Evolutionary conservation across 2,329 filamentous ascomycete species (phyloP).

Genomic region (Penicillium sclerotigenum): DNA sequence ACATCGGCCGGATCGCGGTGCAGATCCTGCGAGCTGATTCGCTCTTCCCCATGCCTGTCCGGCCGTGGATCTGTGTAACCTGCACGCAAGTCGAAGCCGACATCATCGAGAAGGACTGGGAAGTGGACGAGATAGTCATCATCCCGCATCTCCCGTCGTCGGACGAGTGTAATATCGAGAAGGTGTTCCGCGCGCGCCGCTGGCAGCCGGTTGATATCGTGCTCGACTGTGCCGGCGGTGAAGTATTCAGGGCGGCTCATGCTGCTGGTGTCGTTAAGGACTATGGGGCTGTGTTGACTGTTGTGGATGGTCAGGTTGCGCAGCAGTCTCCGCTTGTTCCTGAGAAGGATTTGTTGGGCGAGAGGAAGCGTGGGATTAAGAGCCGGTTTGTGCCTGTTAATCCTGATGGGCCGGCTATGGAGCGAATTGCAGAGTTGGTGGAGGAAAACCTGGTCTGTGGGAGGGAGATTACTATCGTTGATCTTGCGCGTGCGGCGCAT

Average conservation of each 20-base stretch:
- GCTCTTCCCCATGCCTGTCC: constrained; percentile 28
- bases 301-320: constrained; percentile 31
- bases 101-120: constrained; percentile 26
- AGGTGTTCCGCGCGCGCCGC: constrained; percentile 29
- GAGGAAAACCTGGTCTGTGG: constrained; percentile 35
- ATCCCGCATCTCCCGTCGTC: constrained; percentile 25
- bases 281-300: constrained; percentile 35
- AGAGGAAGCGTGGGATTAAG: constrained; percentile 24
- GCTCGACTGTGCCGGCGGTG: constrained; percentile 38
- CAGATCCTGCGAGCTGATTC: constrained; percentile 37
- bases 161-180: constrained; percentile 30
- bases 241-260: constrained; percentile 36
- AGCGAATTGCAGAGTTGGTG: constrained; percentile 35
- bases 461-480: constrained; percentile 33
- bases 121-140: constrained; percentile 37
- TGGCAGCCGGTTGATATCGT: constrained; percentile 42
- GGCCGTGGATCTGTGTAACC: constrained; percentile 41
- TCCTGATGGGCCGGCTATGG: constrained; percentile 36
- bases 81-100: constrained; percentile 28
- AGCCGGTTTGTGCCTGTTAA: constrained; percentile 39
- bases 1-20: constrained; percentile 38
- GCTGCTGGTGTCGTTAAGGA: constrained; percentile 33
- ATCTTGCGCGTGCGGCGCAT: constrained; percentile 35
- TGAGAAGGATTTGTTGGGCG: constrained; percentile 17
- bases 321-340: constrained; percentile 11